Base-by-base conservation (phyloP, 108 stramenopile species). In the Fragilaria crotonensis region DNA sequence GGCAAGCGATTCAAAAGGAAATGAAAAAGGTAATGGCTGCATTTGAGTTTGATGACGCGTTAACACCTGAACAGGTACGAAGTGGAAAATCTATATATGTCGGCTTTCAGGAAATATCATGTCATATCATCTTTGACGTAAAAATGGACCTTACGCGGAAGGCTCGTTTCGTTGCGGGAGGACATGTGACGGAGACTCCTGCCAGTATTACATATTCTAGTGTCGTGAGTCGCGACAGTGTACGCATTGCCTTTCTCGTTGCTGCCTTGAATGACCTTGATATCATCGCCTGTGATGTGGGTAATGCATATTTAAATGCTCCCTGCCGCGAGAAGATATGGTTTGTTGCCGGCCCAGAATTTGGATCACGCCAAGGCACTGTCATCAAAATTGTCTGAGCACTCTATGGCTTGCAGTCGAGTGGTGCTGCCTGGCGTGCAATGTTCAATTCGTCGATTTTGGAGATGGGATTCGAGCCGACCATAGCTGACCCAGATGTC, bases 351-450 rank as follows among this genome's bases (percentile, higher is more conserved):
- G n/a, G n/a, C n/a, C n/a, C n/a, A n/a, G n/a, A n/a, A n/a, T n/a
- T n/a, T n/a, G n/a, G n/a, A 70, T 17, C 20, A 45, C 7, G 51
- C 52, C 5, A 31, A 60, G 75, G 70, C 2, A 60, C 50, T 19
- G 46, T 31, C 4, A 28, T 61, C 31, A 45, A 59, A 4, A 28
- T 76, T 4, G 54, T 46, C 25, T 14, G 66, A 9, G 70, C 61
- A 18, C 45, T 76, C 1, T 76, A 76, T 29, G 75, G 75, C 1
- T 27, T 76, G 18, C 67, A 73, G 32, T 33, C 36, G 2, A 11
- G 30, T n/a, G 66, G 72, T 0, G 66, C 62, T 0, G 48, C 62
- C 1, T 76, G 18, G 22, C 21, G 51, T 5, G 53, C 63, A 11
- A 25, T 28, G 19, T 3, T 30, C 2, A 41, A 53, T 33, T 19